Evolutionary conservation across 202 grass and related monocot species (phyloP).

Genomic region (Zoysia matrella): DNA sequence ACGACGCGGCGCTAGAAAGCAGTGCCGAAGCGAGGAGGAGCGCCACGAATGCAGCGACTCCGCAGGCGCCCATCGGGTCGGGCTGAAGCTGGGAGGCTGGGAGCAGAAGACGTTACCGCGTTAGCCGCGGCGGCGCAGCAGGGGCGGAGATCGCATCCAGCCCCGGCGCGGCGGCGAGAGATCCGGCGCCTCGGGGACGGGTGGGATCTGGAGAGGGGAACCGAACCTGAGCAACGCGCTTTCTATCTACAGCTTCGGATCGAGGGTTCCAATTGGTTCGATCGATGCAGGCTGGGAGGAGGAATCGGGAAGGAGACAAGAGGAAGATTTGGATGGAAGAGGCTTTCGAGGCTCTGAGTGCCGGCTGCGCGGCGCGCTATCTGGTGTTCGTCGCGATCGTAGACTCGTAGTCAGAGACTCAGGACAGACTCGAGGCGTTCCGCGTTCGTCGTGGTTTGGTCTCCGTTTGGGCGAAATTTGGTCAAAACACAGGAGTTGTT

Average conservation of each 20-base stretch:
- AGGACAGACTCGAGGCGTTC: not conserved
- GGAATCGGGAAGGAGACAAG: constrained; percentile 2
- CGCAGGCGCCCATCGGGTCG: constrained; percentile 37
- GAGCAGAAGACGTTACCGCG: not conserved
- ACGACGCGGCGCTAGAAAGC: constrained; percentile 20
- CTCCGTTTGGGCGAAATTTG: constrained; percentile 3
- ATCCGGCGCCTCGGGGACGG: constrained; percentile 17
- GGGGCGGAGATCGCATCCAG: constrained; percentile 20
- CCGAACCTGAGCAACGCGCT: not conserved
- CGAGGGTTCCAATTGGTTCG: constrained; percentile 1
- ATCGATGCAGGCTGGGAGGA: constrained; percentile 20
- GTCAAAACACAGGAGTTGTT: not conserved
- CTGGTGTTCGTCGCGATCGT: not conserved
- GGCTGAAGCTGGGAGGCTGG: not conserved
- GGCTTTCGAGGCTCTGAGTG: not conserved
- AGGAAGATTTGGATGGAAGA: constrained; percentile 17
- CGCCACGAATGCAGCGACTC: constrained; percentile 18
- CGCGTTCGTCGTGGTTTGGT: not conserved
- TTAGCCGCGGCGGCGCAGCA: constrained; percentile 34
- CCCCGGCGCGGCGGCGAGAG: constrained; percentile 15
- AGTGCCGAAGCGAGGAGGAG: constrained; percentile 39
- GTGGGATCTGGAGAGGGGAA: constrained; percentile 33
- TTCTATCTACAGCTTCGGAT: not conserved
- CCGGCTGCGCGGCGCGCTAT: not conserved
- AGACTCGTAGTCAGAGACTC: not conserved